A percentile compares a stretch with the other conserved stretches of the same genome.
phyloP scores from a whole-genome alignment of 139 green algal species.

The Chlorella sp. region DNA sequence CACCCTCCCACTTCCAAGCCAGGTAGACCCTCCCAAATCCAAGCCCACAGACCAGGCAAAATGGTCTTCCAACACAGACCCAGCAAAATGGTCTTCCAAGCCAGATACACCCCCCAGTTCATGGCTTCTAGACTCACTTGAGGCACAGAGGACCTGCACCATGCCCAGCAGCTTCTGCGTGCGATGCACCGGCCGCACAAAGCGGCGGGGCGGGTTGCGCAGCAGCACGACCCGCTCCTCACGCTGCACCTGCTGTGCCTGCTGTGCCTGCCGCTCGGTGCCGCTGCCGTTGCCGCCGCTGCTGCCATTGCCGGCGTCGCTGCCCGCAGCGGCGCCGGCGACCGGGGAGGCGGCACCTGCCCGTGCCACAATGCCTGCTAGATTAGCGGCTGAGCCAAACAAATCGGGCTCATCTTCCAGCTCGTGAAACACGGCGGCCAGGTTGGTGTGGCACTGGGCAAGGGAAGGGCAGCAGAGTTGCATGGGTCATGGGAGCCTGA shows the following conservation, averaged over 20 bases:
- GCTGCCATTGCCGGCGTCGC: not conserved
- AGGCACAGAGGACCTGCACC: conserved; percentile 34
- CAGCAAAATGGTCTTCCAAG: no score
- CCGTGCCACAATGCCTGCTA: not conserved
- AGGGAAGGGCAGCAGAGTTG: no score
- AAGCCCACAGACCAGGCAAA: no score
- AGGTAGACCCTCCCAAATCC: no score
- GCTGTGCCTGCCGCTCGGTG: not conserved
- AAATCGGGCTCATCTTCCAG: conserved; percentile 24
- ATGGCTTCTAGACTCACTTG: conserved; percentile 50
- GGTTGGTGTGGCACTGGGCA: conserved; percentile 70
- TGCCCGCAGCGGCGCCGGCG: not conserved
- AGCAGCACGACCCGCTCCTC: conserved; percentile 26
- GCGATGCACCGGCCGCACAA: conserved; percentile 9
- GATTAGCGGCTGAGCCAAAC: not conserved
- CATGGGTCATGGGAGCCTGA: no score
- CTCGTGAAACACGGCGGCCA: conserved; percentile 56
- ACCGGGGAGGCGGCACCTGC: not conserved
- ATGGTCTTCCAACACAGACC: no score
- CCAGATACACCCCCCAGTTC: no score
- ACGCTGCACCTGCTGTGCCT: not conserved
- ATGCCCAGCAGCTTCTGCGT: conserved; percentile 67
- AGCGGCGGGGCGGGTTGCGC: conserved; percentile 9
- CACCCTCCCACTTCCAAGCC: no score
- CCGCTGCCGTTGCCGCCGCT: not conserved